phyloP scores from a whole-genome alignment of 768 basidiomycete genomes.

The Suillus weaverae region DNA sequence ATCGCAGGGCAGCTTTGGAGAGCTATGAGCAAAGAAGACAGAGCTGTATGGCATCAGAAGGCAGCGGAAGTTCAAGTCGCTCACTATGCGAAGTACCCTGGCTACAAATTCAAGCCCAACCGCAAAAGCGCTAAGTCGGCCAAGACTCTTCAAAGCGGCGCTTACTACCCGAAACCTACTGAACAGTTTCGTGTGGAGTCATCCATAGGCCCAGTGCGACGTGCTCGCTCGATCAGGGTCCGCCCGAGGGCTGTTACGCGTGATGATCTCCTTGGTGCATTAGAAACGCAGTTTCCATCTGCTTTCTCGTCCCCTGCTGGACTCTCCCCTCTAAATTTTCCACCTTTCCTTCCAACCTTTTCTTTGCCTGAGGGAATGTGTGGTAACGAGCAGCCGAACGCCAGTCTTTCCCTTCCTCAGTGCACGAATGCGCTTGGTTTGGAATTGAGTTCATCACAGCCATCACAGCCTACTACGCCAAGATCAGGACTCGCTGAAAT shows the following conservation, averaged over 20 bases:
- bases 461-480: slow-evolving; percentile 26
- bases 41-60: slow-evolving; percentile 35
- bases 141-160: slow-evolving; percentile 20
- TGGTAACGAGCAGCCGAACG: background rate
- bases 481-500: slow-evolving; percentile 19
- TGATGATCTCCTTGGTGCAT: slow-evolving; percentile 16
- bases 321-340: slow-evolving; percentile 18
- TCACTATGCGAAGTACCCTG: slow-evolving; percentile 31
- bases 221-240: slow-evolving; percentile 29
- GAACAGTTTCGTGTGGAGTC: slow-evolving; percentile 38
- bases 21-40: slow-evolving; percentile 36
- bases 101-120: slow-evolving; percentile 30
- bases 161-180: slow-evolving; percentile 29
- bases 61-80: slow-evolving; percentile 28
- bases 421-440: slow-evolving; percentile 12
- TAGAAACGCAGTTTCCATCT: slow-evolving; percentile 6
- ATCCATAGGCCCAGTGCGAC: slow-evolving; percentile 36
- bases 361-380: slow-evolving; percentile 7
- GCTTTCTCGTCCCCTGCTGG: slow-evolving; percentile 8
- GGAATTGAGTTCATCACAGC: slow-evolving; percentile 19
- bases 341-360: slow-evolving; percentile 19
- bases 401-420: slow-evolving; percentile 17
- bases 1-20: slow-evolving; percentile 57
- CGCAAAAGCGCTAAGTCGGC: slow-evolving; percentile 19
- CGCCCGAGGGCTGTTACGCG: slow-evolving; percentile 16